Conservation (phyloP, 2,329 filamentous ascomycete species). For the Gyromitra esculenta region DNA sequence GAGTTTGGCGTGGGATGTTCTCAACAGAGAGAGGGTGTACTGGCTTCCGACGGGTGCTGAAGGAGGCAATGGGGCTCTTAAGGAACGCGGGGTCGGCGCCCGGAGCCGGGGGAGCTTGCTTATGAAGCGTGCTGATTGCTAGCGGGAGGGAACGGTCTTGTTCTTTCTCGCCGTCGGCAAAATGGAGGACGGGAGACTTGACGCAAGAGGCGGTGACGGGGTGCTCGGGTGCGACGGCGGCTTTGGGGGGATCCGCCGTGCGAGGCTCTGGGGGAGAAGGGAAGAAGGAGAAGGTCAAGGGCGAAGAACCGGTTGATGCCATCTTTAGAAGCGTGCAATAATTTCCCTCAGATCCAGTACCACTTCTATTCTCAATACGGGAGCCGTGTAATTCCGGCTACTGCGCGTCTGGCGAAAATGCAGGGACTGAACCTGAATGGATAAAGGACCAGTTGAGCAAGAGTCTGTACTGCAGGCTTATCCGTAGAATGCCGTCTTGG, state of each 20-base stretch:
- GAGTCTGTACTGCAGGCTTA: not conserved
- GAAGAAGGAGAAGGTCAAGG: not conserved
- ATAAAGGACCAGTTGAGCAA: not conserved
- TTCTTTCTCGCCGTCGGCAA: constrained; percentile 27
- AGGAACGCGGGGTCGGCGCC: constrained; percentile 33
- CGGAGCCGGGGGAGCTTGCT: constrained; percentile 5
- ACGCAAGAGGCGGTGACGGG: constrained; percentile 10
- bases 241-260: not conserved
- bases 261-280: not conserved
- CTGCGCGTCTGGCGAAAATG: not conserved
- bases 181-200: constrained; percentile 32
- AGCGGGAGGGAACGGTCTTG: not conserved
- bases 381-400: constrained; percentile 11
- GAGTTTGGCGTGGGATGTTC: constrained; percentile 77
- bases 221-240: constrained; percentile 7
- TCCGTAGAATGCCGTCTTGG: not conserved
- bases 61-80: constrained; percentile 35
- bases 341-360: not conserved
- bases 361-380: not conserved
- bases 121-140: not conserved
- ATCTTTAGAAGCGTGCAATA: not conserved
- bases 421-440: constrained; percentile 10
- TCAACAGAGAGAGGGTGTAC: constrained; percentile 43
- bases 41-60: constrained; percentile 47
- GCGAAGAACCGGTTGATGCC: constrained; percentile 4